These are phyloP conservation scores for Eimeria sp. DNA, from an alignment of 169 alveolate species.

Conservation along the genomic window DNA sequence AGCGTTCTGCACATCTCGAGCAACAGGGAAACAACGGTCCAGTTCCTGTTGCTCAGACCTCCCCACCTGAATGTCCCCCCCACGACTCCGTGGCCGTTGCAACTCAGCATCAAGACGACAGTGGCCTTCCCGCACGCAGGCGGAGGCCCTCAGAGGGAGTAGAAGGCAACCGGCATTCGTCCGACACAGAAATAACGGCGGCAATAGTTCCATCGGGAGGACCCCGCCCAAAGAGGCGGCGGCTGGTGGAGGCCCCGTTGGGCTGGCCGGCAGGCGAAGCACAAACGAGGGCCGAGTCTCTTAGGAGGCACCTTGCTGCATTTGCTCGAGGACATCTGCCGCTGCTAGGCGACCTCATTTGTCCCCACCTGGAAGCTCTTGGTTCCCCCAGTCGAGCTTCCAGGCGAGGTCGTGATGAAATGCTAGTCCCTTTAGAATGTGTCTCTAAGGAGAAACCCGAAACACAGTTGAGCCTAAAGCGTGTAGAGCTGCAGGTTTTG, in stretches of 20 bases:
- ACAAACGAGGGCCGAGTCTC: background rate
- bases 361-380: conserved; percentile 56
- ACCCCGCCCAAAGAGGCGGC: conserved; percentile 80
- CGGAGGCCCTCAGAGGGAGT: conserved; percentile 46
- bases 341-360: conserved; percentile 61
- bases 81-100: background rate
- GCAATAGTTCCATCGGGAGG: conserved; percentile 10
- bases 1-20: background rate
- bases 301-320: conserved; percentile 60
- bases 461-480: conserved; percentile 12
- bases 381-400: background rate
- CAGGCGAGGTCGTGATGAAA: background rate
- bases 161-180: background rate
- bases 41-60: background rate
- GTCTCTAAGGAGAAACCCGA: background rate
- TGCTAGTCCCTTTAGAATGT: background rate
- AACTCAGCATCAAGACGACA: background rate
- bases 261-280: conserved; percentile 13
- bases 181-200: conserved; percentile 12
- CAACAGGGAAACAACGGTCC: background rate
- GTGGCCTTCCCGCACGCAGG: conserved; percentile 15
- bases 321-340: conserved; percentile 68
- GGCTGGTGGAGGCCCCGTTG: conserved; percentile 31
- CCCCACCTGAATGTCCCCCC: background rate
- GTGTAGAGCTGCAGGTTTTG: conserved; percentile 35